Evolutionary conservation across 495 filamentous ascomycete species (phyloP).

Genomic region (Penicillium silybi): DNA sequence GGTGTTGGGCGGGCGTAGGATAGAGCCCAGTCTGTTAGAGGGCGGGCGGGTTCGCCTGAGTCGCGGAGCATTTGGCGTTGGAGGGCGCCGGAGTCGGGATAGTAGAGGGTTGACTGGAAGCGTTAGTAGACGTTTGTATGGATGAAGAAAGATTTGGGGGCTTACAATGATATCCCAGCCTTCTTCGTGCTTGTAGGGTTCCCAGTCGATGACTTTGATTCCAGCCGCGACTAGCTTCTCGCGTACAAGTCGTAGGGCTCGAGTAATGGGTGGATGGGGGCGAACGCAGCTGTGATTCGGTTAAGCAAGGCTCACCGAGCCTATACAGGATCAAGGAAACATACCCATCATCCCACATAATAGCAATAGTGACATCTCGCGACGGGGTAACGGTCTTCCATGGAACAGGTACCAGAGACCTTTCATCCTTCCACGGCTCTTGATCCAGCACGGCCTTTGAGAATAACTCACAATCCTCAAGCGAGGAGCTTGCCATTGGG

Average conservation of each 20-base stretch:
- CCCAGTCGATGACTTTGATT: constrained; percentile 62
- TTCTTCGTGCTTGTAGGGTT: constrained; percentile 57
- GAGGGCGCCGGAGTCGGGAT: constrained; percentile 48
- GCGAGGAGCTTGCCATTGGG: constrained; percentile 53
- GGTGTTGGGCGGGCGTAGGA: constrained; percentile 45
- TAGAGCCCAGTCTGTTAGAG: constrained; percentile 55
- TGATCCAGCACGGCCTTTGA: constrained; percentile 54
- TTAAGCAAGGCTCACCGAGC: not conserved
- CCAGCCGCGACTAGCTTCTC: constrained; percentile 48
- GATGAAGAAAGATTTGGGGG: not conserved
- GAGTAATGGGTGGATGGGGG: constrained; percentile 65
- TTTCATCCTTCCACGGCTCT: constrained; percentile 61
- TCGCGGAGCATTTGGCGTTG: constrained; percentile 40
- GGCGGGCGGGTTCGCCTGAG: constrained; percentile 54
- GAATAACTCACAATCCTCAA: constrained; percentile 64
- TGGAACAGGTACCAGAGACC: constrained; percentile 52
- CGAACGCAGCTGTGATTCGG: constrained; percentile 27
- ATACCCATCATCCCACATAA: constrained; percentile 65
- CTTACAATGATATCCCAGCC: constrained; percentile 57
- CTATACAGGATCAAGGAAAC: not conserved
- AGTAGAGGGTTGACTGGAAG: constrained; percentile 46
- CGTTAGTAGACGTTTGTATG: no score
- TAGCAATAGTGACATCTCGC: constrained; percentile 56
- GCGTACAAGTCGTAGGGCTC: constrained; percentile 55
- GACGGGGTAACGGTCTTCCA: constrained; percentile 47